phyloP scores from a whole-genome alignment of 495 filamentous ascomycete species.

The Hypoxylon trugodes region DNA sequence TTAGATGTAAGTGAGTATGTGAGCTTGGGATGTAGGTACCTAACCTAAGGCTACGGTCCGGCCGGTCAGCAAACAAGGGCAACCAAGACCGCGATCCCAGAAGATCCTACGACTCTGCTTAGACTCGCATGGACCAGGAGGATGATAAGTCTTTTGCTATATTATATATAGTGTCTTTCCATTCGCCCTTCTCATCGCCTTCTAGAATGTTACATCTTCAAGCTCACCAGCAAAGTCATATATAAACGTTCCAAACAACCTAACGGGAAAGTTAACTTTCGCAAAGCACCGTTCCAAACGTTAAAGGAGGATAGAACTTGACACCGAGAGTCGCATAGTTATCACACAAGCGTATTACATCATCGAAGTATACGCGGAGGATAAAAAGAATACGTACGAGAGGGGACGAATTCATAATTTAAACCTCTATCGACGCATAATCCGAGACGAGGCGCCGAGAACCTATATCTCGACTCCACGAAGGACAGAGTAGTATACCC shows the following conservation, averaged over 20 bases:
- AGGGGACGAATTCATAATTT: conserved; percentile 8
- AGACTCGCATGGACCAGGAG: background rate
- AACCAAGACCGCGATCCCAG: conserved; percentile 7
- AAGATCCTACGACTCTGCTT: background rate
- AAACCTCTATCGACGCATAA: conserved; percentile 13
- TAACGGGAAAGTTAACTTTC: conserved; percentile 17
- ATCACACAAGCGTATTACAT: conserved; percentile 14
- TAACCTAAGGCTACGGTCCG: conserved; percentile 1
- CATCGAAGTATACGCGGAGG: background rate
- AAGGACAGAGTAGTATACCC: background rate
- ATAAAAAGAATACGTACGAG: background rate
- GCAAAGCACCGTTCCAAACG: background rate
- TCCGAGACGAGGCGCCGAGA: background rate
- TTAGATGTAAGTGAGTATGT: no score
- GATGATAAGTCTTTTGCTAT: background rate
- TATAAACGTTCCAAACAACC: background rate
- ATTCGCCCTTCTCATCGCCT: background rate
- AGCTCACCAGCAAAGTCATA: background rate
- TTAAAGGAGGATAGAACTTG: conserved; percentile 16
- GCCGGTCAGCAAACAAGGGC: background rate
- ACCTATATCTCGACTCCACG: background rate
- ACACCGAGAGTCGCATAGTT: conserved; percentile 18
- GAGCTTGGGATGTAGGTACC: conserved; percentile 1
- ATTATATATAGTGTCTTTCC: background rate
- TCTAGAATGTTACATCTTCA: background rate